These are phyloP conservation scores for Apophysomyces sp. DNA, from an alignment of 371 early-diverging fungal species.

Conservation along the genomic window DNA sequence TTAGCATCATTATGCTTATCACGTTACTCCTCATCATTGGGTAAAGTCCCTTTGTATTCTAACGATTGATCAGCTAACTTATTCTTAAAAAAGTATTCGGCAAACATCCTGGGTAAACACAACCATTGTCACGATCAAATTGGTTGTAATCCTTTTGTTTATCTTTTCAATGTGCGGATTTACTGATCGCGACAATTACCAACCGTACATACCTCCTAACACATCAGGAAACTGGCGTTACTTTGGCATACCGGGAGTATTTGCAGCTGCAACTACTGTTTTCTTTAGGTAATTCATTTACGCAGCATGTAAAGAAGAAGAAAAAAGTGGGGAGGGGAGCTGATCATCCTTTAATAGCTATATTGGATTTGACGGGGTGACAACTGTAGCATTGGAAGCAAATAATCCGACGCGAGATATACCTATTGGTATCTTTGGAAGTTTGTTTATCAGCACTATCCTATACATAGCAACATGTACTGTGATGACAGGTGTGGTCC, in stretches of 20 bases:
- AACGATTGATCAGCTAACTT: background rate
- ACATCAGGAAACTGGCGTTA: conserved; percentile 44
- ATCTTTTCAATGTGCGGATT: conserved; percentile 67
- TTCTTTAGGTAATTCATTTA: conserved; percentile 73
- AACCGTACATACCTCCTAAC: conserved; percentile 79
- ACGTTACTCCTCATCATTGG: conserved; percentile 66
- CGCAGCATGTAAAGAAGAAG: no score
- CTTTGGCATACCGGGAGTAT: conserved; percentile 73
- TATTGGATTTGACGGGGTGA: conserved; percentile 89
- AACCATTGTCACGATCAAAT: conserved; percentile 70
- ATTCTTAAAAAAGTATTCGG: conserved; percentile 46
- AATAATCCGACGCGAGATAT: conserved; percentile 80
- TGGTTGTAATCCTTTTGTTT: conserved; percentile 76
- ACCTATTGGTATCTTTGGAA: conserved; percentile 85
- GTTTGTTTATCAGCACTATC: conserved; percentile 72
- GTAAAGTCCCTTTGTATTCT: conserved; percentile 15
- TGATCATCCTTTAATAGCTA: conserved; percentile 51
- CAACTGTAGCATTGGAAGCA: conserved; percentile 87
- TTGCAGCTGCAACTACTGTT: conserved; percentile 76
- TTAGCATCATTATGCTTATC: conserved; percentile 60
- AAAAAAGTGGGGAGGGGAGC: no score
- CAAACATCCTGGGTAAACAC: conserved; percentile 73
- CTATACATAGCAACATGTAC: conserved; percentile 76
- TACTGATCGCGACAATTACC: conserved; percentile 69
- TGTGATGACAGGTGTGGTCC: conserved; percentile 75